These are phyloP conservation scores for Massariosphaeria phaeospora DNA, from an alignment of 495 filamentous ascomycete species.

Conservation along the genomic window DNA sequence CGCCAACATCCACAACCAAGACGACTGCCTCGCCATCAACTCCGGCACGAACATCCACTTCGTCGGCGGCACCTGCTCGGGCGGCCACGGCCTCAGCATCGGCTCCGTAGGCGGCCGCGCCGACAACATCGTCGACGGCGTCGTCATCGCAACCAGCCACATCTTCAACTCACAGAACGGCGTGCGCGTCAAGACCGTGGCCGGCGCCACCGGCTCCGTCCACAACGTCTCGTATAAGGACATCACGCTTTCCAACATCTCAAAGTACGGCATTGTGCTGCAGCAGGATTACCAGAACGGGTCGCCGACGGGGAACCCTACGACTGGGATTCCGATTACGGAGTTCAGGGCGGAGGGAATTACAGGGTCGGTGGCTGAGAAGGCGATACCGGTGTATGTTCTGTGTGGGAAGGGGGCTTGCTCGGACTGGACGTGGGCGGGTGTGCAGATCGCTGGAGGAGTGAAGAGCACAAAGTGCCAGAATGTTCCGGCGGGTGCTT, in stretches of 20 bases:
- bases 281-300: slow-evolving; percentile 68
- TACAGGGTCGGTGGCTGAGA: slow-evolving; percentile 47
- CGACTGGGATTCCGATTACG: slow-evolving; percentile 58
- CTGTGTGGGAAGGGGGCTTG: slow-evolving; percentile 35
- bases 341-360: slow-evolving; percentile 51
- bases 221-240: slow-evolving; percentile 55
- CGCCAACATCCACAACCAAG: slow-evolving; percentile 31
- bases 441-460: slow-evolving; percentile 34
- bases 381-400: slow-evolving; percentile 50
- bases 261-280: slow-evolving; percentile 60
- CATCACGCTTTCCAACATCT: slow-evolving; percentile 55
- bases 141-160: slow-evolving; percentile 51
- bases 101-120: slow-evolving; percentile 62
- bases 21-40: slow-evolving; percentile 34
- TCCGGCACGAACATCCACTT: slow-evolving; percentile 39
- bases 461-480: slow-evolving; percentile 25
- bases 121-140: slow-evolving; percentile 55
- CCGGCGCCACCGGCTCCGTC: slow-evolving; percentile 53
- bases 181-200: slow-evolving; percentile 62
- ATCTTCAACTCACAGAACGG: slow-evolving; percentile 54
- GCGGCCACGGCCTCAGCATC: slow-evolving; percentile 49
- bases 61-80: slow-evolving; percentile 30
- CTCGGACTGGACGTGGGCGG: slow-evolving; percentile 36
- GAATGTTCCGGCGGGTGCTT: slow-evolving; percentile 28
- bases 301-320: slow-evolving; percentile 55